phyloP scores from a whole-genome alignment of 441 rosid genomes.

The Cnidoscolus chayamansa region DNA sequence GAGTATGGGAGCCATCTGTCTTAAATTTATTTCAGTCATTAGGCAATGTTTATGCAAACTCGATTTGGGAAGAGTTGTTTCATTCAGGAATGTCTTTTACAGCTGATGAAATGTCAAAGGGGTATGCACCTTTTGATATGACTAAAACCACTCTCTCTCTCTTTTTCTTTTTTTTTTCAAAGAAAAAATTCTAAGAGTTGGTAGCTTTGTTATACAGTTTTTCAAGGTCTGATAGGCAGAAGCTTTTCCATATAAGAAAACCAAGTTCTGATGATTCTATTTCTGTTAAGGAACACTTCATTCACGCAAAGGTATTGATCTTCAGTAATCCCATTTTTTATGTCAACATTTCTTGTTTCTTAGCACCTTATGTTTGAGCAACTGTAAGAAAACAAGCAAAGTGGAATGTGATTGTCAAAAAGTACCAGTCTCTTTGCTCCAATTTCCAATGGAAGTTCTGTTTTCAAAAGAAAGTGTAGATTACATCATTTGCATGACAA shows the following conservation, averaged over 20 bases:
- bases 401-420: neutral
- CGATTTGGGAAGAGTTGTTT: conserved; percentile 81
- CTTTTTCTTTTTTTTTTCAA: neutral
- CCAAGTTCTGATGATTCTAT: conserved; percentile 67
- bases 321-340: neutral
- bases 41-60: conserved; percentile 69
- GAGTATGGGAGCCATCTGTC: conserved; percentile 88
- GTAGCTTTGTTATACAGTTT: conserved; percentile 40
- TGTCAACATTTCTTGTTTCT: neutral
- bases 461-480: neutral
- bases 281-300: conserved; percentile 81
- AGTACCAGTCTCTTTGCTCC: neutral
- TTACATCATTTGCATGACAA: neutral
- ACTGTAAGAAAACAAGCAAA: neutral
- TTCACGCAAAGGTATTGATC: conserved; percentile 77
- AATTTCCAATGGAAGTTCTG: neutral
- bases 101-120: conserved; percentile 36
- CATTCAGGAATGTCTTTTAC: conserved; percentile 44
- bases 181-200: conserved; percentile 22
- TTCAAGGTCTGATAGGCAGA: conserved; percentile 46
- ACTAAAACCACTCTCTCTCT: conserved; percentile 2
- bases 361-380: neutral
- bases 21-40: conserved; percentile 72
- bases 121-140: conserved; percentile 38
- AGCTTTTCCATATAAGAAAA: conserved; percentile 55